Evolutionary conservation across 164 flowering plant genomes (phyloP).

Genomic region (Vitis amurensis): DNA sequence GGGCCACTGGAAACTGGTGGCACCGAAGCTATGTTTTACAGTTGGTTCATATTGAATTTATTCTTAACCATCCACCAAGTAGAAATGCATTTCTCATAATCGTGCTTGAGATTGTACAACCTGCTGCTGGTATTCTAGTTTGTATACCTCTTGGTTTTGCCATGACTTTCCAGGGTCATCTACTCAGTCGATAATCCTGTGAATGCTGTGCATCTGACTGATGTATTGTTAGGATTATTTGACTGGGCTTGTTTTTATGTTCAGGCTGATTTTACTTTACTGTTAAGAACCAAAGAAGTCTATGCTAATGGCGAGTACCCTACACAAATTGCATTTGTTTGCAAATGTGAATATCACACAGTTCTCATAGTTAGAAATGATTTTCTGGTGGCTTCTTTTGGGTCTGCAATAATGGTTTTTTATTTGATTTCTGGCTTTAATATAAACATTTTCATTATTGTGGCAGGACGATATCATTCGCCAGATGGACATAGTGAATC

Average conservation of each 20-base stretch:
- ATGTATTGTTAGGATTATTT: not conserved
- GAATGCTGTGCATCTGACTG: too few species aligned
- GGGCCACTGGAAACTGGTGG: not conserved
- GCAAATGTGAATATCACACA: too few species aligned
- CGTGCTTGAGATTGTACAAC: not conserved
- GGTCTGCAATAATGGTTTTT: too few species aligned
- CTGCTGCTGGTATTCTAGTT: not conserved
- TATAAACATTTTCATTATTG: slow-evolving; percentile 5
- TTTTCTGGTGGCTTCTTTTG: too few species aligned
- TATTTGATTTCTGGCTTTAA: not conserved
- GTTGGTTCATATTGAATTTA: not conserved
- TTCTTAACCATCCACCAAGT: not conserved
- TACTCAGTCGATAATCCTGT: not conserved
- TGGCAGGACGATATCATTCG: slow-evolving; percentile 61
- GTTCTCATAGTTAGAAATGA: too few species aligned
- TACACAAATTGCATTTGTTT: too few species aligned
- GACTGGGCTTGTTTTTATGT: not conserved
- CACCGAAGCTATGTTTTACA: not conserved
- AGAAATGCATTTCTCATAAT: not conserved
- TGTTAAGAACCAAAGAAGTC: not conserved
- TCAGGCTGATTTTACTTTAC: not conserved
- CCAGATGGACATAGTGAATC: slow-evolving; percentile 71
- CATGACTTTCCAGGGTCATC: not conserved
- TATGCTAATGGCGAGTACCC: too few species aligned
- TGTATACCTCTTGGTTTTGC: not conserved